These are phyloP conservation scores for Amanita thiersii DNA, from an alignment of 768 basidiomycete genomes.

Conservation along the genomic window DNA sequence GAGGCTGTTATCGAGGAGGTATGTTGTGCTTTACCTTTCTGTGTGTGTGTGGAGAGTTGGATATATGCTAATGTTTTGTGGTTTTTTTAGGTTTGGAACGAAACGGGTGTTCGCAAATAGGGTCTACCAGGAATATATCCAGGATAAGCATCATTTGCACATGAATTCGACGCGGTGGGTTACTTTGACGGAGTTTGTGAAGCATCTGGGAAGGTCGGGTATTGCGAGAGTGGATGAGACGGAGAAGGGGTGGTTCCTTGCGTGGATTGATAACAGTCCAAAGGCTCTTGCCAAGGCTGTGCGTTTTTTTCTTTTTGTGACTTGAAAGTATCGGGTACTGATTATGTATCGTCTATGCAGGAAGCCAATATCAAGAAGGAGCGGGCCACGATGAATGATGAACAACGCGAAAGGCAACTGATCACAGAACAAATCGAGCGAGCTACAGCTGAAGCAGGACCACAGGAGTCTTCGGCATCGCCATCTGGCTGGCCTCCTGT, in stretches of 20 bases:
- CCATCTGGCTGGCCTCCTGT: slow-evolving; percentile 28
- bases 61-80: slow-evolving; percentile 6
- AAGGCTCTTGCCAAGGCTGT: slow-evolving; percentile 89
- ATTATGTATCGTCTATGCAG: slow-evolving; percentile 23
- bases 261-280: slow-evolving; percentile 96
- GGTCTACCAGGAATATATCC: slow-evolving; percentile 97
- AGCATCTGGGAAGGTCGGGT: slow-evolving; percentile 80
- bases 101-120: slow-evolving; percentile 92
- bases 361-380: slow-evolving; percentile 90
- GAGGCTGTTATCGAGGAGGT: slow-evolving; percentile 80
- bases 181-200: slow-evolving; percentile 91
- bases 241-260: slow-evolving; percentile 96
- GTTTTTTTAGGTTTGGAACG: slow-evolving; percentile 64
- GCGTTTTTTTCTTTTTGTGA: slow-evolving; percentile 15
- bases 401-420: slow-evolving; percentile 84
- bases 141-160: slow-evolving; percentile 89
- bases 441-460: slow-evolving; percentile 45
- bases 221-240: slow-evolving; percentile 94
- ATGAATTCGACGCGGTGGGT: slow-evolving; percentile 99
- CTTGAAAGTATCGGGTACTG: slow-evolving; percentile 1
- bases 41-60: not conserved
- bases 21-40: slow-evolving; percentile 15
- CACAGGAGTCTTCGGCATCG: slow-evolving; percentile 22
- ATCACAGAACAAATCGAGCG: slow-evolving; percentile 93
- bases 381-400: slow-evolving; percentile 83